These are phyloP conservation scores for Hanseniaspora uvarum DNA, from an alignment of 1,139 yeast species.

Conservation along the genomic window DNA sequence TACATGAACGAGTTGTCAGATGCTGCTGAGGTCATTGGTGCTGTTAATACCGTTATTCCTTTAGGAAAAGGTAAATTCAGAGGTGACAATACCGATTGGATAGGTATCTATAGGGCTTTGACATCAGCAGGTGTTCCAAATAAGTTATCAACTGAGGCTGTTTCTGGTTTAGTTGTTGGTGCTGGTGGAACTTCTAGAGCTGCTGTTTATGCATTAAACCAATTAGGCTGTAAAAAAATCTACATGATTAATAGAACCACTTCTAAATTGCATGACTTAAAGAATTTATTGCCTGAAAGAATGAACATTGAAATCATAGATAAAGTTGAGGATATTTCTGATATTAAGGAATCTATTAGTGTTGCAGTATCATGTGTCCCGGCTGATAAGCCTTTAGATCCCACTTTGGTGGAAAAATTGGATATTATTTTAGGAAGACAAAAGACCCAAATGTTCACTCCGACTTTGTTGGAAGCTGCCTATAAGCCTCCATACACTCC, in stretches of 20 bases:
- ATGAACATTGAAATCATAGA: constrained; percentile 54
- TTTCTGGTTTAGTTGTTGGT: constrained; percentile 68
- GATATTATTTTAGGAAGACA: constrained; percentile 39
- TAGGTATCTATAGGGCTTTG: constrained; percentile 70
- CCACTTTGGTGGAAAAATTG: constrained; percentile 38
- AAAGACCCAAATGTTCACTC: constrained; percentile 34
- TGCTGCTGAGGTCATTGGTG: constrained; percentile 74
- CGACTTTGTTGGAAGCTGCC: constrained; percentile 76
- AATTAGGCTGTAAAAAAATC: constrained; percentile 67
- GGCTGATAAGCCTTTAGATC: constrained; percentile 68
- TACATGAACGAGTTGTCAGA: constrained; percentile 54
- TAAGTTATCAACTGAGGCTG: constrained; percentile 25
- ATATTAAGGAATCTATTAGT: constrained; percentile 37
- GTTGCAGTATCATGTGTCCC: constrained; percentile 81
- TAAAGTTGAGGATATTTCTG: constrained; percentile 37
- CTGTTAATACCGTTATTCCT: constrained; percentile 78
- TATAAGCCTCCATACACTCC: constrained; percentile 83
- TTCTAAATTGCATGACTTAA: constrained; percentile 52
- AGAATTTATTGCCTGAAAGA: constrained; percentile 48
- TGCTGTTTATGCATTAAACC: constrained; percentile 75
- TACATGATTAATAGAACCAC: constrained; percentile 75
- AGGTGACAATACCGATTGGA: constrained; percentile 96
- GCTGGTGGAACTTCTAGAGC: constrained; percentile 98
- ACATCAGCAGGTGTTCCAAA: constrained; percentile 50
- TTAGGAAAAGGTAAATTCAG: constrained; percentile 43